phyloP scores from a whole-genome alignment of 2,329 filamentous ascomycete genomes.

The Sordariomycetes sp. region DNA sequence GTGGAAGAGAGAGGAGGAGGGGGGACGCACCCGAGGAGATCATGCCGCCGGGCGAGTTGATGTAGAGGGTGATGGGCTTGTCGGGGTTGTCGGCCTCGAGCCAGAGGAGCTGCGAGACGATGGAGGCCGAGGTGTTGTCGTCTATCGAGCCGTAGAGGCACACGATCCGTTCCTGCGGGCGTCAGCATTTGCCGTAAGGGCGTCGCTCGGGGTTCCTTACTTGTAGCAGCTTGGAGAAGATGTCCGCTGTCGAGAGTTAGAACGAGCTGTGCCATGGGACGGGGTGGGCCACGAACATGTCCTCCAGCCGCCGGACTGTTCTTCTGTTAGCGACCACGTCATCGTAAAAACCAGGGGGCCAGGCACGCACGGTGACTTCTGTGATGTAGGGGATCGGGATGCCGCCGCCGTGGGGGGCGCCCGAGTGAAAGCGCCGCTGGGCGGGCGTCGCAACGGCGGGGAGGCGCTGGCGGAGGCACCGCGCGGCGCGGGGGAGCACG shows the following conservation, averaged over 20 bases:
- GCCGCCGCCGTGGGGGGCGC: neutral
- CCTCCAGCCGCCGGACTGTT: slow-evolving; percentile 65
- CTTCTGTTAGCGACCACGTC: slow-evolving; percentile 2
- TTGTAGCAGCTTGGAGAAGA: slow-evolving; percentile 71
- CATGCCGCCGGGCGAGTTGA: slow-evolving; percentile 90
- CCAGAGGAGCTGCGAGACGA: slow-evolving; percentile 93
- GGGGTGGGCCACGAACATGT: slow-evolving; percentile 48
- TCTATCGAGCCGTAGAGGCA: slow-evolving; percentile 89
- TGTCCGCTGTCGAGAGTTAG: slow-evolving; percentile 48
- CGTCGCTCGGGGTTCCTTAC: slow-evolving; percentile 26
- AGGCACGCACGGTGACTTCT: slow-evolving; percentile 34
- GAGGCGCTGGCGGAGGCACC: neutral
- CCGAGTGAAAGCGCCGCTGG: neutral
- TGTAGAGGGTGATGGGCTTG: slow-evolving; percentile 94
- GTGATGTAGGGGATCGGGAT: slow-evolving; percentile 52
- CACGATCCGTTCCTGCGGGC: slow-evolving; percentile 77
- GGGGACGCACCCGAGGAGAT: slow-evolving; percentile 53
- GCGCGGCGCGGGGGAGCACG: neutral
- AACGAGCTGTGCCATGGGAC: slow-evolving; percentile 11
- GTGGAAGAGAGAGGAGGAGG: neutral
- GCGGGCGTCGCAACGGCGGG: neutral
- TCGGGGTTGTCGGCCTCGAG: slow-evolving; percentile 94
- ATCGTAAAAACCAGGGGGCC: neutral
- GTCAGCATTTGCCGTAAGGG: slow-evolving; percentile 7
- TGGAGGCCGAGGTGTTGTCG: slow-evolving; percentile 80